A percentile compares a stretch with the other conserved stretches of the same genome.
These are phyloP conservation scores for Cyberlindnera misumaiensis DNA, from an alignment of 805 yeast species.

Conservation along the genomic window DNA sequence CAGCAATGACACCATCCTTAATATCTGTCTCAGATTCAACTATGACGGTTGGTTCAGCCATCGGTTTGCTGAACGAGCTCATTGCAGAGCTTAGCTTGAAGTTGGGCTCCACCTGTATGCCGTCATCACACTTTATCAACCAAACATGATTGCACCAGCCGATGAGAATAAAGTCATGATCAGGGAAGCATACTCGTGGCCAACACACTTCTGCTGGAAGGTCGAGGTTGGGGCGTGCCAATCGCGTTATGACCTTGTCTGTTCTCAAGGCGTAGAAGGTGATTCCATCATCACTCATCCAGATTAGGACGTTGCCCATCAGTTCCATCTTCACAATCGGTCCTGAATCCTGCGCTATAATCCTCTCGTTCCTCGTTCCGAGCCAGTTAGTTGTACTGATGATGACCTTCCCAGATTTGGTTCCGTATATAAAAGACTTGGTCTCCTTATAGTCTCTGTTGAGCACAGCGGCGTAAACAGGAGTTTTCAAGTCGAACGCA, in stretches of 20 bases:
- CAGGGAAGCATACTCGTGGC: slow-evolving; percentile 69
- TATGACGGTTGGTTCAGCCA: slow-evolving; percentile 29
- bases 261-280: slow-evolving; percentile 54
- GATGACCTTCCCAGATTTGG: slow-evolving; percentile 78
- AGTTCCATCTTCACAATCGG: slow-evolving; percentile 65
- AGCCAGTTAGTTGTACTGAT: slow-evolving; percentile 80
- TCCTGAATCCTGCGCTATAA: slow-evolving; percentile 47
- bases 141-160: slow-evolving; percentile 84
- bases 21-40: slow-evolving; percentile 34
- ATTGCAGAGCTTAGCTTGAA: slow-evolving; percentile 32
- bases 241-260: slow-evolving; percentile 39
- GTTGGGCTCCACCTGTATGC: slow-evolving; percentile 5
- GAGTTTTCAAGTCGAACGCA: slow-evolving; percentile 80
- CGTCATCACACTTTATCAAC: slow-evolving; percentile 45
- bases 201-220: slow-evolving; percentile 73
- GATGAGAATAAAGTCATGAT: slow-evolving; percentile 56
- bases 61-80: slow-evolving; percentile 42
- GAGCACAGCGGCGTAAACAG: slow-evolving; percentile 79
- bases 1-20: slow-evolving; percentile 53
- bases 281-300: slow-evolving; percentile 84
- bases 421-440: slow-evolving; percentile 76
- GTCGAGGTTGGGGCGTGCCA: slow-evolving; percentile 46
- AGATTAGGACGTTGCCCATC: slow-evolving; percentile 59
- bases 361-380: slow-evolving; percentile 67
- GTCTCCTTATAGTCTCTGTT: slow-evolving; percentile 60